A percentile compares a stretch with the other conserved stretches of the same genome.
Evolutionary conservation across 257 asterid genomes (phyloP).

Genomic region (Solanum arcanum): DNA sequence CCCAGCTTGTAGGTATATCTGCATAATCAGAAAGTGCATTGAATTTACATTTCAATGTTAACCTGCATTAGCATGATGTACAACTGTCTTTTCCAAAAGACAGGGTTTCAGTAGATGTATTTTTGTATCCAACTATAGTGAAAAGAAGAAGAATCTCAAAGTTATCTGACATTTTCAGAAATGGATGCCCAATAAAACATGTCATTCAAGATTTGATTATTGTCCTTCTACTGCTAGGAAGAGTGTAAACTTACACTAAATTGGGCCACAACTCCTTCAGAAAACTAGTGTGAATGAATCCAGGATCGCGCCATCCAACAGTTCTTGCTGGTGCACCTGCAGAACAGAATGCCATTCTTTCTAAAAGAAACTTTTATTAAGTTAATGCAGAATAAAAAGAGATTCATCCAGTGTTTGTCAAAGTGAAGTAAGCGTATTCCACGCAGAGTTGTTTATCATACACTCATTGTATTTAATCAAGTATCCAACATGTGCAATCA

Average conservation of each 20-base stretch:
- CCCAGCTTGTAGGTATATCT: conserved; percentile 91
- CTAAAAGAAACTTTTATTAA: background rate
- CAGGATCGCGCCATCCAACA: conserved; percentile 70
- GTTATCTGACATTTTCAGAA: background rate
- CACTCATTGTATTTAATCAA: background rate
- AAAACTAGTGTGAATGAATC: conserved; percentile 46
- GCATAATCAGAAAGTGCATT: conserved; percentile 11
- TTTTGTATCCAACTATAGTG: background rate
- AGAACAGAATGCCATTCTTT: background rate
- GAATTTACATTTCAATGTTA: background rate
- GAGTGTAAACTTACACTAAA: conserved; percentile 16
- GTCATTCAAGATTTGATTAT: background rate
- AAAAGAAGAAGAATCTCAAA: background rate
- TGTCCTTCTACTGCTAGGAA: background rate
- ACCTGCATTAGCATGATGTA: background rate
- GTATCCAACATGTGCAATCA: background rate
- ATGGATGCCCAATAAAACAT: background rate
- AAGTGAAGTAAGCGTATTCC: background rate
- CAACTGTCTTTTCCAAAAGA: background rate
- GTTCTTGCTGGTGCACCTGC: conserved; percentile 75
- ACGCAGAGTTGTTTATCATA: background rate
- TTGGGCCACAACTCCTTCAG: conserved; percentile 54
- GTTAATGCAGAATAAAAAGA: conserved; percentile 10
- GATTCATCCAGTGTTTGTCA: background rate
- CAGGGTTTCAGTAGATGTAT: background rate